These are phyloP conservation scores for Citeromyces hawaiiensis DNA, from an alignment of 1,139 yeast genomes.

Conservation along the genomic window DNA sequence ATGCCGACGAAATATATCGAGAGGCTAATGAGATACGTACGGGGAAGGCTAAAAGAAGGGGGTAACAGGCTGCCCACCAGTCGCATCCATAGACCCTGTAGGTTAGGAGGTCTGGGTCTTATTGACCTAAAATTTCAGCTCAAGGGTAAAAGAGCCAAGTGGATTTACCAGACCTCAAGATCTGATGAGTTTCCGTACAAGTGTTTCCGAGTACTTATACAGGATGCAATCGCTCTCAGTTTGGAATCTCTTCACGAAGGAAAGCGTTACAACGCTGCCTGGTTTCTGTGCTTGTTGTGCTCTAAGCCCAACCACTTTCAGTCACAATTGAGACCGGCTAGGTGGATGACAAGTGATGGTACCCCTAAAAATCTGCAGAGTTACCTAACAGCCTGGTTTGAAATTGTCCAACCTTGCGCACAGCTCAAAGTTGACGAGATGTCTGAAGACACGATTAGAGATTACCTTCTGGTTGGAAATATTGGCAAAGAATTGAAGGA, in stretches of 20 bases:
- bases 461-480: neutral
- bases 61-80: neutral
- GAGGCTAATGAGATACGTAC: neutral
- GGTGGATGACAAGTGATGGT: neutral
- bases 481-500: neutral
- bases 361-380: neutral
- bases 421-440: neutral
- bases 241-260: neutral
- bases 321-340: neutral
- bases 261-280: neutral
- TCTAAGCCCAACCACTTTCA: neutral
- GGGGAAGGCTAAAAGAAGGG: neutral
- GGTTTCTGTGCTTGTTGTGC: neutral
- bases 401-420: neutral
- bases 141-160: neutral
- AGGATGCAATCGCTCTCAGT: neutral
- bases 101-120: neutral
- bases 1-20: neutral
- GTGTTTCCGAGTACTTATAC: neutral
- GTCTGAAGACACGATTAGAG: neutral
- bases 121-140: neutral
- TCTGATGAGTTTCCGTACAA: neutral
- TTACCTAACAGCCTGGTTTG: neutral
- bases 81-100: neutral
- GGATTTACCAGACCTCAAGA: neutral